A percentile compares a stretch with the other conserved stretches of the same genome.
Evolutionary conservation across 768 basidiomycete genomes (phyloP).

Genomic region (Russula vinacea): DNA sequence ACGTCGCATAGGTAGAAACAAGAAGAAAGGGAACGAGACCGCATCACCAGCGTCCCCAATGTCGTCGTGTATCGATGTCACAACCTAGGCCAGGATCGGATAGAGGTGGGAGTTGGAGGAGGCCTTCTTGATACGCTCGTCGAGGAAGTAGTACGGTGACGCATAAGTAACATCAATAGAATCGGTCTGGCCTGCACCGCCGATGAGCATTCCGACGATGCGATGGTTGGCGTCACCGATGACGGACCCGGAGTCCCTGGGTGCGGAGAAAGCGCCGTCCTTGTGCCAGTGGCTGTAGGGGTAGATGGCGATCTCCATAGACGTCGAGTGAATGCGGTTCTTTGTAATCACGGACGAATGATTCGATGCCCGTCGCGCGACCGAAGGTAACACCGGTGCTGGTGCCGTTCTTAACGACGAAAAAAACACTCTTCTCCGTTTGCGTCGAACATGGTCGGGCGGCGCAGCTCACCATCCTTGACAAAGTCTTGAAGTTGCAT

Average conservation of each 20-base stretch:
- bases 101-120: constrained; percentile 18
- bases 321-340: neutral
- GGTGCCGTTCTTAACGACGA: constrained; percentile 40
- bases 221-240: constrained; percentile 30
- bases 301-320: constrained; percentile 29
- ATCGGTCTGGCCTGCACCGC: constrained; percentile 30
- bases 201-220: constrained; percentile 34
- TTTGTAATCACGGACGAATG: neutral
- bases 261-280: constrained; percentile 32
- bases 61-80: neutral
- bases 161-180: constrained; percentile 34
- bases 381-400: constrained; percentile 32
- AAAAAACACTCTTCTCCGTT: constrained; percentile 33
- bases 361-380: neutral
- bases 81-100: neutral
- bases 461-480: constrained; percentile 35
- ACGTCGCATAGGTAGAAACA: neutral
- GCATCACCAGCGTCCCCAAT: neutral
- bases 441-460: constrained; percentile 32
- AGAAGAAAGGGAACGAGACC: neutral
- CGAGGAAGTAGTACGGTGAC: constrained; percentile 21
- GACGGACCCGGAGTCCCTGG: constrained; percentile 36
- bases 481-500: constrained; percentile 34
- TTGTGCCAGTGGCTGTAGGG: constrained; percentile 28
- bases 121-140: neutral